These are phyloP conservation scores for Plasmodiophora brassicae DNA, from an alignment of 208 protist genomes.

Conservation along the genomic window DNA sequence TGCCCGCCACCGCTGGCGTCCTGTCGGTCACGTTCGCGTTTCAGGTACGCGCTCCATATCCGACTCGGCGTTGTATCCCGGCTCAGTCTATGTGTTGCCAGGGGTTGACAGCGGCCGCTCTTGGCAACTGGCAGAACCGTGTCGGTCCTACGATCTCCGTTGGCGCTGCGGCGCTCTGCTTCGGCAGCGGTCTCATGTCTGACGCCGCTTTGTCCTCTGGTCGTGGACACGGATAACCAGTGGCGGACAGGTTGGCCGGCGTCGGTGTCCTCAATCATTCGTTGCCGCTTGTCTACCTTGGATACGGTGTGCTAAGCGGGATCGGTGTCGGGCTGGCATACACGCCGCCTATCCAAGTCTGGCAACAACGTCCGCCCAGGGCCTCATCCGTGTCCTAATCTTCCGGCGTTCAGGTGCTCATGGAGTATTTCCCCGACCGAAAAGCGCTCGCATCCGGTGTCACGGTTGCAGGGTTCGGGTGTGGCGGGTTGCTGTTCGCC, in stretches of 20 bases:
- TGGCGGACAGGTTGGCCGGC: background rate
- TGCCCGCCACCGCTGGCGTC: conserved; percentile 28
- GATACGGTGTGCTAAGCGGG: conserved; percentile 35
- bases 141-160: conserved; percentile 18
- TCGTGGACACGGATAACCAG: background rate
- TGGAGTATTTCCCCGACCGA: conserved; percentile 42
- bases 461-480: conserved; percentile 44
- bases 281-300: conserved; percentile 35
- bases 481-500: conserved; percentile 34
- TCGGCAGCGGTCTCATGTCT: conserved; percentile 32
- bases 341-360: conserved; percentile 12
- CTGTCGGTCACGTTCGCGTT: conserved; percentile 1
- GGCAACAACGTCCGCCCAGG: background rate
- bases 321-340: conserved; percentile 43
- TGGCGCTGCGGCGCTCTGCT: background rate
- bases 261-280: background rate
- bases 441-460: conserved; percentile 39
- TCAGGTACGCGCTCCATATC: background rate
- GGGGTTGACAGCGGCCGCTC: background rate
- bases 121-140: conserved; percentile 36
- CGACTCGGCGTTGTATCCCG: background rate
- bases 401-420: background rate
- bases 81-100: background rate
- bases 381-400: background rate
- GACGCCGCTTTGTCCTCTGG: background rate